phyloP scores from a whole-genome alignment of 1,284 basidiomycete genomes.

The Ustilago curta region DNA sequence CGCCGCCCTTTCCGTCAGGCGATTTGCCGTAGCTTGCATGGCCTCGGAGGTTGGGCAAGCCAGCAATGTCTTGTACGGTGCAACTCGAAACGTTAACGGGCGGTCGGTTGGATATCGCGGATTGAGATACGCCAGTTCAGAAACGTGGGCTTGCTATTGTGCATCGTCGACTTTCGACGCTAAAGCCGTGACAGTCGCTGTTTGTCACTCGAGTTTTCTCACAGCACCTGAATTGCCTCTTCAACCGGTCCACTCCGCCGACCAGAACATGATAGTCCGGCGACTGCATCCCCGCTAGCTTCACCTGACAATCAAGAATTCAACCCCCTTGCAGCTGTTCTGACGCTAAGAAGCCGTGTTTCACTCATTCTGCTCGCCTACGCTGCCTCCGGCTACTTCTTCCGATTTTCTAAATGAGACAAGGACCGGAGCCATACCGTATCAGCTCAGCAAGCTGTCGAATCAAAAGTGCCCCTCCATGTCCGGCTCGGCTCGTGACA shows the following conservation, averaged over 20 bases:
- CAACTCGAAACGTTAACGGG: no score
- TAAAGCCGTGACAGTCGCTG: slow-evolving; percentile 3
- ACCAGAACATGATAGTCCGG: slow-evolving; percentile 4
- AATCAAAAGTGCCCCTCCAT: no score
- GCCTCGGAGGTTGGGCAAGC: no score
- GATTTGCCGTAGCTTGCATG: no score
- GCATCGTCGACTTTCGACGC: neutral
- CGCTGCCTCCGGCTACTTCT: neutral
- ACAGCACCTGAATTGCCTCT: neutral
- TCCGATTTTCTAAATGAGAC: no score
- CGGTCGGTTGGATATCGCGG: no score
- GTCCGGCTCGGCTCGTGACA: no score
- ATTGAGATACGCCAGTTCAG: no score
- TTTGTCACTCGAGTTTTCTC: slow-evolving; percentile 5
- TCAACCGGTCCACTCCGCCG: no score
- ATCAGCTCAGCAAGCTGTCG: slow-evolving; percentile 4
- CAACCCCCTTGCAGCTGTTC: no score
- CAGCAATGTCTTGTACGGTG: no score
- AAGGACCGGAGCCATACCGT: neutral
- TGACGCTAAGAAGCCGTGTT: neutral
- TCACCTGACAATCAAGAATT: neutral
- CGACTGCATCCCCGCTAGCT: neutral
- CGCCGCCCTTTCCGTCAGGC: no score
- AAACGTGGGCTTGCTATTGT: neutral
- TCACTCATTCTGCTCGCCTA: neutral